Percentiles rank a stretch among this genome's conserved stretches.
Evolutionary conservation across 2,329 filamentous ascomycete genomes (phyloP).

Genomic region (Orbilia ellipsospora): DNA sequence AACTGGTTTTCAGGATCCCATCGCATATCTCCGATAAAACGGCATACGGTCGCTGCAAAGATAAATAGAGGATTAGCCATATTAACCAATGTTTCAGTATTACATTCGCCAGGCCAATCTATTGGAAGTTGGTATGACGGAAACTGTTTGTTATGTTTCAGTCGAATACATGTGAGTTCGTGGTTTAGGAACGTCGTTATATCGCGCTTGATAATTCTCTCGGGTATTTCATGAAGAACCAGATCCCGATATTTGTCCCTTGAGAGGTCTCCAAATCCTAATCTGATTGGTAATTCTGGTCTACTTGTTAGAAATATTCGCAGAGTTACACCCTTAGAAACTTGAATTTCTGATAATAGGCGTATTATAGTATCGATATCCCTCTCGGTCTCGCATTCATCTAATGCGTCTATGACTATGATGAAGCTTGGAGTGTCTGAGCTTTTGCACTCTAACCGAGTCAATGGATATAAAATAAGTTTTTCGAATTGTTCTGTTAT

Average conservation of each 20-base stretch:
- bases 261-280: conserved; percentile 53
- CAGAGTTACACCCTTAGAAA: conserved; percentile 33
- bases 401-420: too few relatives aligned
- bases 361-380: too few relatives aligned
- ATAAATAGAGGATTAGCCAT: conserved; percentile 59
- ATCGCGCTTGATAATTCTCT: too few relatives aligned
- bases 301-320: conserved; percentile 58
- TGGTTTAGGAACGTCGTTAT: too few relatives aligned
- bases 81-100: conserved; percentile 52
- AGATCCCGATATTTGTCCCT: conserved; percentile 2
- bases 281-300: conserved; percentile 57
- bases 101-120: conserved; percentile 56
- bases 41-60: conserved; percentile 59
- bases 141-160: too few relatives aligned
- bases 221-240: too few relatives aligned
- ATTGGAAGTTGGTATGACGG: not conserved
- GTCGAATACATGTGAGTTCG: too few relatives aligned
- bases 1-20: conserved; percentile 19
- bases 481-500: too few relatives aligned
- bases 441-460: not conserved
- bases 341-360: too few relatives aligned
- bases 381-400: too few relatives aligned
- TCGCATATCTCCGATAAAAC: conserved; percentile 56
- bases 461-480: too few relatives aligned
- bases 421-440: too few relatives aligned